Evolutionary conservation across 768 basidiomycete species (phyloP).

Genomic region (Floccularia luteovirens): DNA sequence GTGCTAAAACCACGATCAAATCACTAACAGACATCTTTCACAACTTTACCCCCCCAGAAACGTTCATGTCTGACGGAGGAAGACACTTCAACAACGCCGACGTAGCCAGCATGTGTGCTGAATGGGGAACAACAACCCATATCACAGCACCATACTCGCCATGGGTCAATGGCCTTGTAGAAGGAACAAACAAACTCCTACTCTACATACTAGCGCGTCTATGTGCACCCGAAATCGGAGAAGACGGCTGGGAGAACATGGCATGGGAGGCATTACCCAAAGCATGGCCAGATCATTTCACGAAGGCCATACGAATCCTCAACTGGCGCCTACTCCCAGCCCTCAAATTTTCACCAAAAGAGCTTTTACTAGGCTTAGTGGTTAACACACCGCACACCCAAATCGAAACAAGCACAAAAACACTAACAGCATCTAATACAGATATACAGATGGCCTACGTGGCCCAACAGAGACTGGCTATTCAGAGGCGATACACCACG

Average conservation of each 20-base stretch:
- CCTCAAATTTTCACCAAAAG: conserved; percentile 6
- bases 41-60: conserved; percentile 14
- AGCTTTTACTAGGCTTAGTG: conserved; percentile 12
- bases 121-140: conserved; percentile 9
- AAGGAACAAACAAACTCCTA: conserved; percentile 17
- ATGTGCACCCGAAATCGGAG: conserved; percentile 22
- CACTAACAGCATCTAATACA: conserved; percentile 1
- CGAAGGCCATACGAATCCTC: conserved; percentile 13
- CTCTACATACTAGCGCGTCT: conserved; percentile 16
- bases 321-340: conserved; percentile 10
- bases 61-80: conserved; percentile 29
- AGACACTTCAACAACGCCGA: conserved; percentile 25
- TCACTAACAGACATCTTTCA: conserved; percentile 13
- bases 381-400: conserved; percentile 12
- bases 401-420: background rate
- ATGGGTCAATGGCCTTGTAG: conserved; percentile 25
- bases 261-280: conserved; percentile 12
- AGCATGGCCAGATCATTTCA: conserved; percentile 23
- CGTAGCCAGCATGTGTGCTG: conserved; percentile 16
- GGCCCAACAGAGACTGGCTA: conserved; percentile 20
- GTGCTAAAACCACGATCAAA: conserved; percentile 14
- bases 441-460: conserved; percentile 18
- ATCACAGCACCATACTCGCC: conserved; percentile 24
- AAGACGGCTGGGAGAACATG: conserved; percentile 14
- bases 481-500: conserved; percentile 12